Conservation (phyloP, 768 basidiomycete species). For the Amanita subjunquillea region DNA sequence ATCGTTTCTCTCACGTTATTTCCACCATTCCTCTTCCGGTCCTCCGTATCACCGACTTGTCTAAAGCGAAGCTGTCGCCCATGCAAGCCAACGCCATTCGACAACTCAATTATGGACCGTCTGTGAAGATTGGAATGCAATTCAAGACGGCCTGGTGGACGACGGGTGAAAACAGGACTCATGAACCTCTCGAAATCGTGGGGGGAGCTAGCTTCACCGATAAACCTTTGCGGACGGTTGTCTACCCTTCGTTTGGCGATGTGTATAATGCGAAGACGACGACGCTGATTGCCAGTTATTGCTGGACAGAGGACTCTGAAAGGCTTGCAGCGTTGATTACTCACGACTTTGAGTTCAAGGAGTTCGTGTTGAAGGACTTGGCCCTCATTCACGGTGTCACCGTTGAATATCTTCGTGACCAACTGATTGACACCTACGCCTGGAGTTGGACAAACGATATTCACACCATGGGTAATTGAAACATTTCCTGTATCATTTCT, state of each 20-base stretch:
- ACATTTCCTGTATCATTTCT: background rate
- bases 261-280: slow-evolving; percentile 12
- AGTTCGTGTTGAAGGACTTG: background rate
- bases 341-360: background rate
- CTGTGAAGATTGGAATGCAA: slow-evolving; percentile 22
- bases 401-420: background rate
- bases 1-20: slow-evolving; percentile 17
- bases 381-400: background rate
- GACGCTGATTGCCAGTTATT: slow-evolving; percentile 29
- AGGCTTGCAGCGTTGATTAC: slow-evolving; percentile 24
- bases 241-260: slow-evolving; percentile 33
- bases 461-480: background rate
- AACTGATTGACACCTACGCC: background rate
- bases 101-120: slow-evolving; percentile 18
- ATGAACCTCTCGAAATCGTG: slow-evolving; percentile 15
- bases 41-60: slow-evolving; percentile 19
- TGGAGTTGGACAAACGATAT: background rate
- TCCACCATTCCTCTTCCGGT: slow-evolving; percentile 21
- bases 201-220: slow-evolving; percentile 35
- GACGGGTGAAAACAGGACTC: slow-evolving; percentile 11
- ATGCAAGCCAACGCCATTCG: slow-evolving; percentile 24
- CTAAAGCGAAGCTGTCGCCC: slow-evolving; percentile 11
- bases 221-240: slow-evolving; percentile 26
- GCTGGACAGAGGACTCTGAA: slow-evolving; percentile 27
- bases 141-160: slow-evolving; percentile 27